Evolutionary conservation across 179 eudicot genomes (phyloP).

Genomic region (Vitellaria paradoxa): DNA sequence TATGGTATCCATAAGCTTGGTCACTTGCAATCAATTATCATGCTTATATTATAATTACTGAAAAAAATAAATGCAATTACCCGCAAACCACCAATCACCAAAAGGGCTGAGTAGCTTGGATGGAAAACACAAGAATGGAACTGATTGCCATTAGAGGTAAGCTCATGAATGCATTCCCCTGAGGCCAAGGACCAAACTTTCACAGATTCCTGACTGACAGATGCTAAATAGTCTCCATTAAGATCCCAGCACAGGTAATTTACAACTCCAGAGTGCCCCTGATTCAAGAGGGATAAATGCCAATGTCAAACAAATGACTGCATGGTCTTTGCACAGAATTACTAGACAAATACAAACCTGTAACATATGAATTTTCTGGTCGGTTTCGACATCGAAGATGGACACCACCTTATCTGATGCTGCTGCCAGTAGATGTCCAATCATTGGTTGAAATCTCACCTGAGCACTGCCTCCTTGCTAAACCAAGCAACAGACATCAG

Average conservation of each 20-base stretch:
- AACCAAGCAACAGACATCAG: not conserved
- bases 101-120: conserved; percentile 80
- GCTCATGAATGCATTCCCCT: conserved; percentile 86
- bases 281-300: not conserved
- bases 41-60: not conserved
- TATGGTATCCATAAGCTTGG: too few relatives aligned
- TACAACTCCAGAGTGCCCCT: conserved; percentile 48
- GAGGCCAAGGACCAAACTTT: conserved; percentile 86
- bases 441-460: conserved; percentile 78
- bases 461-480: conserved; percentile 26
- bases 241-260: conserved; percentile 93
- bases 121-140: conserved; percentile 96
- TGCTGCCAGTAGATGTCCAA: conserved; percentile 62
- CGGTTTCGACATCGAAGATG: conserved; percentile 22
- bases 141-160: conserved; percentile 70
- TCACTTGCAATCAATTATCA: too few relatives aligned
- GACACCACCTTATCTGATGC: conserved; percentile 23
- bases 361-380: conserved; percentile 16
- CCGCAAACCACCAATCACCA: conserved; percentile 91
- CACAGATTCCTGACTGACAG: conserved; percentile 75
- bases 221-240: conserved; percentile 74
- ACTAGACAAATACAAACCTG: conserved; percentile 47
- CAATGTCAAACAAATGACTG: not conserved
- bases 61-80: conserved; percentile 36
- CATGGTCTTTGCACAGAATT: not conserved